A percentile compares a stretch with the other conserved stretches of the same genome.
Conservation (phyloP, 2,329 filamentous ascomycete genomes). For the Sporothrix schenckii region DNA sequence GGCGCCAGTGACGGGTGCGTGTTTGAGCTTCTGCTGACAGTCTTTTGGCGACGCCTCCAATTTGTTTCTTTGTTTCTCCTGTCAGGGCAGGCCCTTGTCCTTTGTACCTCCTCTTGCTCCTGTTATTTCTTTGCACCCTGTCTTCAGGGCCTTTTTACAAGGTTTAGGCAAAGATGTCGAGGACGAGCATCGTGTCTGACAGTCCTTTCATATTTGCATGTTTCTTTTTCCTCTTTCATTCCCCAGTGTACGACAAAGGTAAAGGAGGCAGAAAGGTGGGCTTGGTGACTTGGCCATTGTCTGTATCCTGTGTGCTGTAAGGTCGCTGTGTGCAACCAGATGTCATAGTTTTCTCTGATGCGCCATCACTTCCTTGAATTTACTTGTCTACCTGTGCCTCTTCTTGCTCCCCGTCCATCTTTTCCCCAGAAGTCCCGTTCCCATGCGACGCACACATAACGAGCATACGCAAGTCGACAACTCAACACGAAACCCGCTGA, state of each 20-base stretch:
- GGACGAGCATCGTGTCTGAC: not conserved
- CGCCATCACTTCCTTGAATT: no score
- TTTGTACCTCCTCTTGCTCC: not conserved
- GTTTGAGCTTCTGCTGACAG: constrained; percentile 25
- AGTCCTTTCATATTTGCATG: not conserved
- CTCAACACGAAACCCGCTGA: constrained; percentile 7
- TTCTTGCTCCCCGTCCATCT: not conserved
- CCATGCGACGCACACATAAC: no score
- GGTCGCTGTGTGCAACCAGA: not conserved
- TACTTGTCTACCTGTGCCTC: not conserved
- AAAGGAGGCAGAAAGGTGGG: not conserved
- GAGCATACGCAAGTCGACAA: constrained; percentile 1
- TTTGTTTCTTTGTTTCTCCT: constrained; percentile 6
- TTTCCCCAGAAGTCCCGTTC: not conserved
- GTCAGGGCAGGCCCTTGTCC: not conserved
- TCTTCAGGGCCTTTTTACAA: not conserved
- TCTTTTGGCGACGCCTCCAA: constrained; percentile 19
- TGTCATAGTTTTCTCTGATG: no score
- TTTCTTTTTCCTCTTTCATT: not conserved
- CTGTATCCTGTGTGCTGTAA: not conserved
- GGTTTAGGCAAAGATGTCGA: not conserved
- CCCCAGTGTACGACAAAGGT: not conserved
- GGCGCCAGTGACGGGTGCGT: constrained; percentile 6
- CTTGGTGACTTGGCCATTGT: not conserved
- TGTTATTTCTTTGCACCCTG: not conserved